phyloP scores from a whole-genome alignment of 2,329 filamentous ascomycete genomes.

The Colletotrichum chrysophilum region DNA sequence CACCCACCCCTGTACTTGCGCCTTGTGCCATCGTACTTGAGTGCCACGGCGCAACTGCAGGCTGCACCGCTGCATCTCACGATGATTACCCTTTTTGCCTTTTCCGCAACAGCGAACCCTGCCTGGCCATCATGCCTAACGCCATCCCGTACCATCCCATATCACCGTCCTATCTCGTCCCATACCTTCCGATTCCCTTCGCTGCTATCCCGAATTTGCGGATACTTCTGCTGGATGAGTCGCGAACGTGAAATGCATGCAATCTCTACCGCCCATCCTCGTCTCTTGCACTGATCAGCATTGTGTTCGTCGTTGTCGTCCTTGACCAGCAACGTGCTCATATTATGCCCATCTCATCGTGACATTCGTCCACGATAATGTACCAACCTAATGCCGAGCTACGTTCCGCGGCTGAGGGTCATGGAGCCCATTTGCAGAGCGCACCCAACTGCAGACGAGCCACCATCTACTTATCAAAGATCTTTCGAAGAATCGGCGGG shows the following conservation, averaged over 20 bases:
- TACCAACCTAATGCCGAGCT: not conserved
- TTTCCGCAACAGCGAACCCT: not conserved
- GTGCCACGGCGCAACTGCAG: not conserved
- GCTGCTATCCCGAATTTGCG: not conserved
- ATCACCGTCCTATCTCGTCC: not conserved
- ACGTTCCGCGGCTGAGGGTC: not conserved
- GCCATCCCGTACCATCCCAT: not conserved
- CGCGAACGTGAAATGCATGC: not conserved
- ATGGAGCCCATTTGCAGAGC: not conserved
- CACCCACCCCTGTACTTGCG: not conserved
- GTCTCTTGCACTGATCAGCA: not conserved
- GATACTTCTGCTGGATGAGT: not conserved
- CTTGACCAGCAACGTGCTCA: not conserved
- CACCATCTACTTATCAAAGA: not conserved
- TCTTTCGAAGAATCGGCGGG: not conserved
- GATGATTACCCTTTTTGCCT: not conserved
- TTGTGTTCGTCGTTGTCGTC: not conserved
- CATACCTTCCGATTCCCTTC: not conserved
- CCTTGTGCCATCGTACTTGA: not conserved
- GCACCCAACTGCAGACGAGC: not conserved
- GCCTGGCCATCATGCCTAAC: not conserved
- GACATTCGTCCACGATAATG: not conserved
- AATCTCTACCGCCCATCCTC: not conserved
- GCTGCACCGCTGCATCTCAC: conserved; percentile 7
- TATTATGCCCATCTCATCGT: not conserved